These are phyloP conservation scores for Paramyrothecium sp. DNA, from an alignment of 2,329 filamentous ascomycete genomes.

Conservation along the genomic window DNA sequence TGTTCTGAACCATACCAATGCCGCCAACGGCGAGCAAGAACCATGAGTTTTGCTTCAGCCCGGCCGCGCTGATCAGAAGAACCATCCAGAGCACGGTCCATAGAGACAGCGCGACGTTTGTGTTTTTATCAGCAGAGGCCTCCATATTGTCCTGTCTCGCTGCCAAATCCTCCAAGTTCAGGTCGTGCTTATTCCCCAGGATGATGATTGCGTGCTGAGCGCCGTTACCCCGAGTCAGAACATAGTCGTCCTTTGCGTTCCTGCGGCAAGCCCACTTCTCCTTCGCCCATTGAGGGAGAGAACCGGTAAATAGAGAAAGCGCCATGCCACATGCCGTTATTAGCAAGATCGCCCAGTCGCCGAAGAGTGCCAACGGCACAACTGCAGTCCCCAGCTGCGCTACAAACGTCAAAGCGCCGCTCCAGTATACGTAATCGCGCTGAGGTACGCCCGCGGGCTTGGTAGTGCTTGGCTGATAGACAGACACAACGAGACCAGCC, in stretches of 20 bases:
- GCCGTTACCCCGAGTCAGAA: slow-evolving; percentile 39
- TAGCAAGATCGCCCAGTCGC: slow-evolving; percentile 38
- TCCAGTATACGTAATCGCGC: slow-evolving; percentile 20
- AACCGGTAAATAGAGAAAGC: slow-evolving; percentile 30
- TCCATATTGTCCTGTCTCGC: slow-evolving; percentile 13
- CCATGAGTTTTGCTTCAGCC: slow-evolving; percentile 35
- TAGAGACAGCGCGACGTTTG: slow-evolving; percentile 16
- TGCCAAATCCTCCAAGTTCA: slow-evolving; percentile 42
- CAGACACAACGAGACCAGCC: slow-evolving; percentile 21
- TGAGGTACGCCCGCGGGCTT: slow-evolving; percentile 9
- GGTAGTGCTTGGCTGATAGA: slow-evolving; percentile 16
- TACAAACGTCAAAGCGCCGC: slow-evolving; percentile 19
- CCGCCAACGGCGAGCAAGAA: slow-evolving; percentile 37
- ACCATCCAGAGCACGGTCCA: slow-evolving; percentile 34
- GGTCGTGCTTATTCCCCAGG: slow-evolving; percentile 24
- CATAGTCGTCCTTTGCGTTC: slow-evolving; percentile 23
- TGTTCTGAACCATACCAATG: slow-evolving; percentile 39
- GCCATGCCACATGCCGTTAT: slow-evolving; percentile 34
- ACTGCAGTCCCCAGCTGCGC: slow-evolving; percentile 32
- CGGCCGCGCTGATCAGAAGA: slow-evolving; percentile 20
- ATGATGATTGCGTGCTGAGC: slow-evolving; percentile 37
- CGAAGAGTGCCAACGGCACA: slow-evolving; percentile 26
- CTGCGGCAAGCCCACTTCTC: slow-evolving; percentile 42
- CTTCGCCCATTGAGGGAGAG: slow-evolving; percentile 37
- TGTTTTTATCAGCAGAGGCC: background rate